A percentile compares a stretch with the other conserved stretches of the same genome.
phyloP scores from a whole-genome alignment of 2,329 filamentous ascomycete genomes.

The Salinomyces thailandicus region DNA sequence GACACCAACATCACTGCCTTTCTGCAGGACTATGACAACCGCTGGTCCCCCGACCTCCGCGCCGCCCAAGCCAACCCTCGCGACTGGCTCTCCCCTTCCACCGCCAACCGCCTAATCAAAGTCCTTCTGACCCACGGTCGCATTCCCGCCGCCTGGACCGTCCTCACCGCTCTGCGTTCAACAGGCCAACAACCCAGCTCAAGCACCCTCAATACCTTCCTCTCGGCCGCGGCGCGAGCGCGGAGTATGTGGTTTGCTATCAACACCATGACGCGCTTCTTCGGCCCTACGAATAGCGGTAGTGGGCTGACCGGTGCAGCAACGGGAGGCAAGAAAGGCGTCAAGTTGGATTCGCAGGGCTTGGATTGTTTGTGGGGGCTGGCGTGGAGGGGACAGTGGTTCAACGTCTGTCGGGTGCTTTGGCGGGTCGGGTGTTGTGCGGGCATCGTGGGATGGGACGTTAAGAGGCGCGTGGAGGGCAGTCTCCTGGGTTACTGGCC shows the following conservation, averaged over 20 bases:
- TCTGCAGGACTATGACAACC: not conserved
- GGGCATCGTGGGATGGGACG: slow-evolving; percentile 12
- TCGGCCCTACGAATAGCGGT: slow-evolving; percentile 1
- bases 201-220: slow-evolving; percentile 17
- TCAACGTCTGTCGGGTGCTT: slow-evolving; percentile 23
- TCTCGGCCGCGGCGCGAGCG: slow-evolving; percentile 11
- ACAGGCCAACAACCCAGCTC: slow-evolving; percentile 9
- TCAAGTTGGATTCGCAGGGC: slow-evolving; percentile 6
- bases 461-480: slow-evolving; percentile 7
- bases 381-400: slow-evolving; percentile 15
- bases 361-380: slow-evolving; percentile 17
- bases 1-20: slow-evolving; percentile 4
- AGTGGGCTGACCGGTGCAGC: not conserved
- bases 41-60: not conserved
- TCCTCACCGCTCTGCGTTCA: slow-evolving; percentile 11
- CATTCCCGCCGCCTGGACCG: slow-evolving; percentile 10
- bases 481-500: slow-evolving; percentile 8
- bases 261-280: slow-evolving; percentile 10
- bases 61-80: not conserved
- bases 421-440: slow-evolving; percentile 25
- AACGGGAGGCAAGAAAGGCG: not conserved
- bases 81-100: slow-evolving; percentile 15
- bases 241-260: slow-evolving; percentile 11
- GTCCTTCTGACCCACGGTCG: slow-evolving; percentile 15
- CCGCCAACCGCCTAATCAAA: slow-evolving; percentile 16